Evolutionary conservation across 2,329 filamentous ascomycete species (phyloP), one percentile per base, ranked within the genome.

Genomic region (Cucurbitaria berberidis): DNA sequence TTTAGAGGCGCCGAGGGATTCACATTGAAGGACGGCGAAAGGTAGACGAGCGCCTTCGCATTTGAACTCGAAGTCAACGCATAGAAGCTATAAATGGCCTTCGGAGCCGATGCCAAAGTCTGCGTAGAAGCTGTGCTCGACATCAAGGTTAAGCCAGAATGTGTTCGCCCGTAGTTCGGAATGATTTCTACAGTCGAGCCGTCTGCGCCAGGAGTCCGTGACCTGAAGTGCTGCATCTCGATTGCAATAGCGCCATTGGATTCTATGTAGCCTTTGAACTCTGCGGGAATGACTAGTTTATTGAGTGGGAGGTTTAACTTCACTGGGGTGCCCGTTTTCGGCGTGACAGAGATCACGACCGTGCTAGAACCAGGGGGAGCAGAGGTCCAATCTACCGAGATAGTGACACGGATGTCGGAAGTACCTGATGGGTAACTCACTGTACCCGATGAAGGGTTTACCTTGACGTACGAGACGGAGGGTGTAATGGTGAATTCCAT

Each of bases 21-120:
- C 0, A 78, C 76, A 55, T 84, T 82, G n/a, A 84, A 75, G 0
- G 76, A 70, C 1, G 73, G 68, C 3, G 72, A 73, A 21, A 77
- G 67, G 26, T 74, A 72, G 2, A 76, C 55, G 3, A 67, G 65
- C 1, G 76, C 27, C 15, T 69, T 72, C 5, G 64, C 65, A 7
- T 21, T 44, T 3, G 54, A 3, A 2, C 52, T 35, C 6, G 53
- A 36, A 13, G 48, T 55, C 43, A 60, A 55, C 26, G 61, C 42
- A 48, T 62, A 63, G 52, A 67, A 67, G 4, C 22, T 45, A 49
- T 64, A 67, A 0, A 56, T 22, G 3, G 56, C 61, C 22, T 56
- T 60, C n/a, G 64, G 59, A 4, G 38, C 62, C 8, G 62, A 43
- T 18, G 51, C 8, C 1, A 47, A 19, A 2, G 45, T 62, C 19